A percentile compares a stretch with the other conserved stretches of the same genome.
These are phyloP conservation scores for Rosa rugosa DNA, from an alignment of 306 rosid species.

Conservation along the genomic window DNA sequence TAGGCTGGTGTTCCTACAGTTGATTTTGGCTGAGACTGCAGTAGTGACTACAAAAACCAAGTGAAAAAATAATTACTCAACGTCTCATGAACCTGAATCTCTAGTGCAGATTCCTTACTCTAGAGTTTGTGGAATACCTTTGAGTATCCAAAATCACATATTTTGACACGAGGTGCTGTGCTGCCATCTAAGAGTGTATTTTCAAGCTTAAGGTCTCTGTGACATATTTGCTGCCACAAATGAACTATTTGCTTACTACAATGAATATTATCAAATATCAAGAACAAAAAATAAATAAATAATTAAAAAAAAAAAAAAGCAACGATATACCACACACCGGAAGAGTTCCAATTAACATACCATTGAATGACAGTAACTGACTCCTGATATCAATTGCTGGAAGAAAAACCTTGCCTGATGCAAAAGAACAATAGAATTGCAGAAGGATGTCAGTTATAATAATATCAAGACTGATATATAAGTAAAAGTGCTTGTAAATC, in stretches of 20 bases:
- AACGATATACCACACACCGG: background rate
- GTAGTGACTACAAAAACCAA: conserved; percentile 55
- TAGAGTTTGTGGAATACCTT: conserved; percentile 50
- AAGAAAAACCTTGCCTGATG: conserved; percentile 87
- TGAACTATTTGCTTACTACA: conserved; percentile 19
- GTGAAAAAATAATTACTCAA: conserved; percentile 27
- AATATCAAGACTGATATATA: background rate
- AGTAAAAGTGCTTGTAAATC: conserved; percentile 1
- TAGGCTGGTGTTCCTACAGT: conserved; percentile 90
- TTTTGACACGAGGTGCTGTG: conserved; percentile 68
- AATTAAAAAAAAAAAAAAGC: background rate
- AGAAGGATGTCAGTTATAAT: background rate
- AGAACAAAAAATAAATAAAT: background rate
- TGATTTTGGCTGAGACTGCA: conserved; percentile 88
- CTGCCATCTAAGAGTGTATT: conserved; percentile 81
- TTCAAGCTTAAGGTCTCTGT: conserved; percentile 91
- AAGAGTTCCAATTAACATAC: conserved; percentile 33
- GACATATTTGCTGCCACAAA: conserved; percentile 73
- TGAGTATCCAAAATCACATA: conserved; percentile 89
- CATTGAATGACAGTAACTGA: conserved; percentile 89
- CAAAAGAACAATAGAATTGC: conserved; percentile 20
- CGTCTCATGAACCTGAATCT: conserved; percentile 9
- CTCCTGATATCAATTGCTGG: conserved; percentile 90
- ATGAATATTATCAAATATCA: conserved; percentile 6
- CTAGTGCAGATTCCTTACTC: background rate